These are phyloP conservation scores for Talaromyces albobiverticillius DNA, from an alignment of 2,329 filamentous ascomycete genomes.

Conservation along the genomic window DNA sequence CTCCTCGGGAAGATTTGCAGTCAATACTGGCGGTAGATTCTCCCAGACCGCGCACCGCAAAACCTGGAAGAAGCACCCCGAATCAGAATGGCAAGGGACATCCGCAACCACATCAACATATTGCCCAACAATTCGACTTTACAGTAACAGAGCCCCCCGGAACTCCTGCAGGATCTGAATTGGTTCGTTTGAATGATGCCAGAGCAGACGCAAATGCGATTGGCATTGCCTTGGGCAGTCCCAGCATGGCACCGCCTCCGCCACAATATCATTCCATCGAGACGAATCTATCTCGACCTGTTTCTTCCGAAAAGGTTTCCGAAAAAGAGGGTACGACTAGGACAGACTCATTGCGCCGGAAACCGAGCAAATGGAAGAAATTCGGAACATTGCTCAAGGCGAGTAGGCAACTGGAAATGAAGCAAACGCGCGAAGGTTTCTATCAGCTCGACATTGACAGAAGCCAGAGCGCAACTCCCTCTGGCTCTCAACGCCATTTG, in stretches of 20 bases:
- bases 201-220: slow-evolving; percentile 46
- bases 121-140: slow-evolving; percentile 29
- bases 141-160: slow-evolving; percentile 26
- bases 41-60: background rate
- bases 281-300: too few relatives aligned
- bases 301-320: too few relatives aligned
- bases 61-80: background rate
- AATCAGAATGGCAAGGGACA: slow-evolving; percentile 11
- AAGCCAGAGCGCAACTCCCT: background rate
- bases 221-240: slow-evolving; percentile 73
- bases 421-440: slow-evolving; percentile 23
- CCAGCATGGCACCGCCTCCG: slow-evolving; percentile 37
- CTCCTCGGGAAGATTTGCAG: slow-evolving; percentile 30
- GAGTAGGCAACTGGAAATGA: slow-evolving; percentile 29
- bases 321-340: slow-evolving; percentile 4
- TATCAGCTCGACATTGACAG: slow-evolving; percentile 28
- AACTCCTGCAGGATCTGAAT: slow-evolving; percentile 20
- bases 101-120: slow-evolving; percentile 15
- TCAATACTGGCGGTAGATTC: slow-evolving; percentile 17
- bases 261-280: background rate
- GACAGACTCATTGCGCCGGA: slow-evolving; percentile 24
- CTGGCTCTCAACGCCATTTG: background rate
- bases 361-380: slow-evolving; percentile 47
- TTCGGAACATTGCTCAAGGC: slow-evolving; percentile 44
- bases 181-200: background rate